A percentile compares a stretch with the other conserved stretches of the same genome.
These are phyloP conservation scores for Rugosomyces carneus DNA, from an alignment of 1,284 basidiomycete species.

Conservation along the genomic window DNA sequence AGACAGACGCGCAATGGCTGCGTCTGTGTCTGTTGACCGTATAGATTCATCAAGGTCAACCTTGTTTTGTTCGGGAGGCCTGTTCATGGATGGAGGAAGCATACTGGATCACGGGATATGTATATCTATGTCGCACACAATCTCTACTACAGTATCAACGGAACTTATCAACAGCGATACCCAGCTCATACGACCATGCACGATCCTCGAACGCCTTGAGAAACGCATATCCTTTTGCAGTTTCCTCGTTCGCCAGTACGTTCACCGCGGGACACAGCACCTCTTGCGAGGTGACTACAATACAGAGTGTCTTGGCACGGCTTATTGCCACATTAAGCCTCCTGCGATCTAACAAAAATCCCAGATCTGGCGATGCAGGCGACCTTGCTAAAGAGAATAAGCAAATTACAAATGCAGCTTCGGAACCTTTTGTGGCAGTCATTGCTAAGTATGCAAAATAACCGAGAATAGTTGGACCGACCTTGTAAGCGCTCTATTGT, in stretches of 20 bases:
- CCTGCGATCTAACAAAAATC: slow-evolving; percentile 39
- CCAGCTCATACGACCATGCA: slow-evolving; percentile 31
- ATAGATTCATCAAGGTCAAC: slow-evolving; percentile 34
- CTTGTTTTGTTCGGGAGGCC: background rate
- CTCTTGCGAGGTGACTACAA: slow-evolving; percentile 36
- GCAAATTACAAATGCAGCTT: slow-evolving; percentile 45
- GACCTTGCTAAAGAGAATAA: slow-evolving; percentile 40
- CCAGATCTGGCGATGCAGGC: slow-evolving; percentile 27
- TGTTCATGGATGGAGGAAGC: slow-evolving; percentile 23
- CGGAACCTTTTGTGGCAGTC: slow-evolving; percentile 30
- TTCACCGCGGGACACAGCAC: slow-evolving; percentile 38
- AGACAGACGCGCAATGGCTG: slow-evolving; percentile 61
- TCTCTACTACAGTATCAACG: background rate
- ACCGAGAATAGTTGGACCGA: background rate
- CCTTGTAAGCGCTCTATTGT: slow-evolving; percentile 42
- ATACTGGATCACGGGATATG: slow-evolving; percentile 14
- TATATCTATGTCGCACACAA: background rate
- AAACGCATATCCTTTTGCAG: slow-evolving; percentile 41
- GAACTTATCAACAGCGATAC: slow-evolving; percentile 22
- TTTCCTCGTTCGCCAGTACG: slow-evolving; percentile 35
- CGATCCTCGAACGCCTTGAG: slow-evolving; percentile 38
- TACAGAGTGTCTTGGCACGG: slow-evolving; percentile 42
- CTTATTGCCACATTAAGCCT: slow-evolving; percentile 46
- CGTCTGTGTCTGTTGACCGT: slow-evolving; percentile 39
- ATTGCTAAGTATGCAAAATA: background rate